Base-by-base conservation (phyloP, 768 basidiomycete species). In the Boletales sp. region DNA sequence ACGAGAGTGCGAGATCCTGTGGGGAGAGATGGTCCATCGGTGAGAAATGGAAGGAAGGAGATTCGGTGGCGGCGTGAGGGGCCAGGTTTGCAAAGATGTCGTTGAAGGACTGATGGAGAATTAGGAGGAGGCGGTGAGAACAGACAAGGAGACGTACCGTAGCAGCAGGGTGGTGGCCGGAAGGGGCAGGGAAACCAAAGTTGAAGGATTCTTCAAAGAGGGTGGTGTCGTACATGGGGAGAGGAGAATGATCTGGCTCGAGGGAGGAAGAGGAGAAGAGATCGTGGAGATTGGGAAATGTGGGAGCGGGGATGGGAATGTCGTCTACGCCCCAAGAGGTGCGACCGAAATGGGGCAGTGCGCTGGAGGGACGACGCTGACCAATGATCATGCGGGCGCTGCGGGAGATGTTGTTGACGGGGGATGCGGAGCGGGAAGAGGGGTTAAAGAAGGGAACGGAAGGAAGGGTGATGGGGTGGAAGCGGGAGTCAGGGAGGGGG, bases 311-410 rank as follows among this genome's bases (percentile, higher is more conserved):
- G 40, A 69, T 54, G 0, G 71, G 69, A 11, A 57, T 43, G n/a
- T 64, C 48, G 12, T 56, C 46, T 2, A 58, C 63, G 7, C 68
- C 62, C 59, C 59, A 64, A 0, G 57, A 65, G n/a, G 57, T 58
- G 5, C 57, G 55, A 3, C 64, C 62, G 7, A 64, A 56, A 13
- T 68, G 57, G 5, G 78, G 77, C 40, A 71, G 67, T 3, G 73
- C 77, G 44, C 77, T 78, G 0, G 79, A 81, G 0, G 79, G 72
- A 5, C 80, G 74, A 19, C 80, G 74, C 35, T 74, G 71, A 4
- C 76, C 76, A 15, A 77, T 62, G 51, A 71, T 52, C 51, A 65
- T 60, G 9, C 77, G 71, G 17, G 71, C 70, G 6, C 62, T 69
- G 3, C 73, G 74, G 1, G 78, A 73, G 47, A 79, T 75, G 56